Conservation (phyloP, 495 filamentous ascomycete species). For the Margaritispora aquatica region DNA sequence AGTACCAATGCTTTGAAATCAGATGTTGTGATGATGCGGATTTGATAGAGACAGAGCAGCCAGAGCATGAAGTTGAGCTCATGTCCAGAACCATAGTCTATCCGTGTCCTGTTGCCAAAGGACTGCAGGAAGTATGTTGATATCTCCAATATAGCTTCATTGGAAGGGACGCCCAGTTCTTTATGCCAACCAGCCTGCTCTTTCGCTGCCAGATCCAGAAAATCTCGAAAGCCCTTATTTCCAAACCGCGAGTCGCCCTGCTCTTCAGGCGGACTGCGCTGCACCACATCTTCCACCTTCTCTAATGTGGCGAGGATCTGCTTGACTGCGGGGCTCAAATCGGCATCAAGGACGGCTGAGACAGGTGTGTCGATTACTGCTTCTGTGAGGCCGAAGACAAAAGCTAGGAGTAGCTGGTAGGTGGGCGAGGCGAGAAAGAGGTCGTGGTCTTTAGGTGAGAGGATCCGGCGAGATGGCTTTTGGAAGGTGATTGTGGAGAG, state of each 20-base stretch:
- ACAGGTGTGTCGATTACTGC: constrained; percentile 70
- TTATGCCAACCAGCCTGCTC: constrained; percentile 49
- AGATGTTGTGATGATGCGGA: constrained; percentile 52
- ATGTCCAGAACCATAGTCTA: constrained; percentile 96
- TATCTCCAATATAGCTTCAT: constrained; percentile 58
- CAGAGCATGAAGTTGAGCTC: constrained; percentile 95
- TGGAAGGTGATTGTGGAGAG: constrained; percentile 54
- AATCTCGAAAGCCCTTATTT: constrained; percentile 81
- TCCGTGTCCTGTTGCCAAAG: constrained; percentile 79
- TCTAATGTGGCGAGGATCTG: constrained; percentile 67
- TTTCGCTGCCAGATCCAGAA: constrained; percentile 66
- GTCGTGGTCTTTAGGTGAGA: constrained; percentile 73
- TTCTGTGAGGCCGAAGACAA: constrained; percentile 82
- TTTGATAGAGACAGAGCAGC: constrained; percentile 82
- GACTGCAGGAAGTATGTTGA: constrained; percentile 75
- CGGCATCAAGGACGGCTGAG: constrained; percentile 51
- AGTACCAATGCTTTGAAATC: constrained; percentile 72
- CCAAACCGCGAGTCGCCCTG: constrained; percentile 87
- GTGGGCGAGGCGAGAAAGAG: constrained; percentile 75
- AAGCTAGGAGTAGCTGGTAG: constrained; percentile 69
- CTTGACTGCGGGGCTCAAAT: constrained; percentile 48
- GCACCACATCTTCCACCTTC: constrained; percentile 54
- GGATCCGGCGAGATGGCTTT: constrained; percentile 67
- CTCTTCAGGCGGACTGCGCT: constrained; percentile 69
- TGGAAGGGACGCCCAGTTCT: constrained; percentile 45